phyloP scores from a whole-genome alignment of 2,329 filamentous ascomycete genomes.

The Colletotrichum paranaense region DNA sequence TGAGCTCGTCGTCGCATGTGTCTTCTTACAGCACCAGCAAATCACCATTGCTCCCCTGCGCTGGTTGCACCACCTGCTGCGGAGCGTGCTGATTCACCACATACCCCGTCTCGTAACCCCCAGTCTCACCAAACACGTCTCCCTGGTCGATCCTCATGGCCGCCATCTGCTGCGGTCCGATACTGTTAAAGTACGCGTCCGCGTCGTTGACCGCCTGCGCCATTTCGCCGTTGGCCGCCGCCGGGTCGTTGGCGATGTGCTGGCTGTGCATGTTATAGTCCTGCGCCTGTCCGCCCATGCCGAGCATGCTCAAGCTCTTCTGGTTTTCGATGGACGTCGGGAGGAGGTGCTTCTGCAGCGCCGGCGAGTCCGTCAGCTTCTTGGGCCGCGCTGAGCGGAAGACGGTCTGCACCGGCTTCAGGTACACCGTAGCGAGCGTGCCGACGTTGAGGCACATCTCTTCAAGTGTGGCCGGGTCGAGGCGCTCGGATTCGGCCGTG shows the following conservation, averaged over 20 bases:
- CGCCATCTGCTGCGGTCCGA: conserved; percentile 80
- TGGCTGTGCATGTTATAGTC: conserved; percentile 59
- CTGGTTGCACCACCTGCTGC: conserved; percentile 79
- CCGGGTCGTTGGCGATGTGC: conserved; percentile 28
- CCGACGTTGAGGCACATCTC: conserved; percentile 98
- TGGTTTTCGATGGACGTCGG: conserved; percentile 68
- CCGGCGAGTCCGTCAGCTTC: conserved; percentile 83
- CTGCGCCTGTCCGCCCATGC: conserved; percentile 62
- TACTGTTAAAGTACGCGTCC: conserved; percentile 87
- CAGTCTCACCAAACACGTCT: conserved; percentile 73
- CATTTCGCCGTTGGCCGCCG: conserved; percentile 58
- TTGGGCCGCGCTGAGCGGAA: conserved; percentile 90
- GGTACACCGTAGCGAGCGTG: conserved; percentile 94
- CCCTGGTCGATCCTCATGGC: conserved; percentile 74
- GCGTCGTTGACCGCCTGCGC: conserved; percentile 83
- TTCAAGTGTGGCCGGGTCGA: conserved; percentile 91
- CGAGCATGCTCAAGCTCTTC: conserved; percentile 71
- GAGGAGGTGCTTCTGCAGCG: conserved; percentile 79
- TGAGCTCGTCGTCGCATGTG: conserved; percentile 11
- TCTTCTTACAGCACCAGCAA: conserved; percentile 70
- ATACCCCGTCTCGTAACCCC: conserved; percentile 65
- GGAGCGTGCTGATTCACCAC: conserved; percentile 87
- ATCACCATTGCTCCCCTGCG: conserved; percentile 77
- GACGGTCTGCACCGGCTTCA: conserved; percentile 97
- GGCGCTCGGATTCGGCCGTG: conserved; percentile 93